phyloP scores from a whole-genome alignment of 169 alveolate genomes.

The Eimeria maxima region DNA sequence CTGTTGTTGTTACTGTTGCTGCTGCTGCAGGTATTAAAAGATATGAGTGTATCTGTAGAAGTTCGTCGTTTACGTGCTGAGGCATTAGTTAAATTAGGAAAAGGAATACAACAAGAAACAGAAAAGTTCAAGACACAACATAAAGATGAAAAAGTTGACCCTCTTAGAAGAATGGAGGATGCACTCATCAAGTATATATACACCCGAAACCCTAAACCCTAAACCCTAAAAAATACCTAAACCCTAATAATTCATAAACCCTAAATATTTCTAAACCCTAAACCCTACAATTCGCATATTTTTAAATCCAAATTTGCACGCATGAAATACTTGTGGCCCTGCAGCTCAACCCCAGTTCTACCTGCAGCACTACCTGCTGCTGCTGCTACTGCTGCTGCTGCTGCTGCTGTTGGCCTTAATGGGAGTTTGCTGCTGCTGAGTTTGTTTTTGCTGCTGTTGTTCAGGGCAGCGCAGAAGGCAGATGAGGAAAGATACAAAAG shows the following conservation, averaged over 20 bases:
- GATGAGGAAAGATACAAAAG: constrained; percentile 73
- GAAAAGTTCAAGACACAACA: constrained; percentile 73
- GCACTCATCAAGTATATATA: constrained; percentile 77
- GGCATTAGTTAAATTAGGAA: constrained; percentile 92
- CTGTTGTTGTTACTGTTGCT: neutral
- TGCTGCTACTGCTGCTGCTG: neutral
- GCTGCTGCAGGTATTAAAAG: constrained; percentile 86
- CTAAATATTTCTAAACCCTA: too few relatives aligned
- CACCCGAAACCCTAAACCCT: neutral
- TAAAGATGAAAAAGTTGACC: constrained; percentile 78
- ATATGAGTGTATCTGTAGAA: constrained; percentile 92
- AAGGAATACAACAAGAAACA: constrained; percentile 90
- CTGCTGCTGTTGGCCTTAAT: neutral
- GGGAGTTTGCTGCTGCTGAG: too few relatives aligned
- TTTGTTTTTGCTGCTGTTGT: too few relatives aligned
- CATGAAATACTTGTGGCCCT: too few relatives aligned
- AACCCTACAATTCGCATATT: too few relatives aligned
- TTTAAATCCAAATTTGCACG: neutral
- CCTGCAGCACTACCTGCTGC: neutral
- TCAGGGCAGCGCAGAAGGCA: constrained; percentile 80
- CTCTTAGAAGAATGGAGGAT: constrained; percentile 81
- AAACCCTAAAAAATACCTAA: neutral
- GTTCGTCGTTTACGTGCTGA: constrained; percentile 93
- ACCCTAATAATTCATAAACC: neutral
- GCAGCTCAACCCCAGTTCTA: neutral